These are phyloP conservation scores for Alternaria sp. DNA, from an alignment of 2,329 filamentous ascomycete genomes.

Conservation along the genomic window DNA sequence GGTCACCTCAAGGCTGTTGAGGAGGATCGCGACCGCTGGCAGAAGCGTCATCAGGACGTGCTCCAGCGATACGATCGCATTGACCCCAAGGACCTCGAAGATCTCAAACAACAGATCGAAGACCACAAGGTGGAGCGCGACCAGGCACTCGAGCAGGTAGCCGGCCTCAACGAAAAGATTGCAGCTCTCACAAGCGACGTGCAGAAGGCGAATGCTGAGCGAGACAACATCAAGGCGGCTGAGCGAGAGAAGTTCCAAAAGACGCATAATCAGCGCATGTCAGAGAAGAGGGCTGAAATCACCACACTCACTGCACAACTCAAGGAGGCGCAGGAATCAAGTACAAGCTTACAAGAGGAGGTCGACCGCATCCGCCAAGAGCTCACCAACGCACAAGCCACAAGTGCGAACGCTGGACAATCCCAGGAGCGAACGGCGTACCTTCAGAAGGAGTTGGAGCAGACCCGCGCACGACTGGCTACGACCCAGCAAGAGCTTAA, in stretches of 20 bases:
- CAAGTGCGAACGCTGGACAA: constrained; percentile 22
- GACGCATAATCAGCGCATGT: constrained; percentile 36
- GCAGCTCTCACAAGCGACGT: constrained; percentile 36
- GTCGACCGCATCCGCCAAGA: constrained; percentile 64
- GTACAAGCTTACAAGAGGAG: constrained; percentile 53
- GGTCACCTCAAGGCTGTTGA: constrained; percentile 89
- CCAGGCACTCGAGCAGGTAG: constrained; percentile 58
- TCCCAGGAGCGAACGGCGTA: constrained; percentile 66
- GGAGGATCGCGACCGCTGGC: constrained; percentile 92
- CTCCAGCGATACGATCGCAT: constrained; percentile 95
- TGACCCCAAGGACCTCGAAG: constrained; percentile 90
- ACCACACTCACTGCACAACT: constrained; percentile 66
- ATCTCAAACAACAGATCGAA: constrained; percentile 79
- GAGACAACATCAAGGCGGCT: constrained; percentile 25
- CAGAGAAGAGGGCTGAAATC: constrained; percentile 56
- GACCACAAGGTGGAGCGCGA: constrained; percentile 60
- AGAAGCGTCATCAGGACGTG: constrained; percentile 94
- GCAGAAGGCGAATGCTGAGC: constrained; percentile 23
- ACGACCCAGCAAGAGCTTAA: constrained; percentile 58
- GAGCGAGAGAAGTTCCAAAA: constrained; percentile 62
- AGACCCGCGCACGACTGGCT: constrained; percentile 27
- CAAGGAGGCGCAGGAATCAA: constrained; percentile 56
- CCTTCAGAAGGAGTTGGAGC: constrained; percentile 49
- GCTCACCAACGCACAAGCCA: constrained; percentile 16
- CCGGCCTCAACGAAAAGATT: constrained; percentile 57